A percentile compares a stretch with the other conserved stretches of the same genome.
phyloP scores from a whole-genome alignment of 2,329 filamentous ascomycete genomes.

The Lasiodiplodia hormozganensis region DNA sequence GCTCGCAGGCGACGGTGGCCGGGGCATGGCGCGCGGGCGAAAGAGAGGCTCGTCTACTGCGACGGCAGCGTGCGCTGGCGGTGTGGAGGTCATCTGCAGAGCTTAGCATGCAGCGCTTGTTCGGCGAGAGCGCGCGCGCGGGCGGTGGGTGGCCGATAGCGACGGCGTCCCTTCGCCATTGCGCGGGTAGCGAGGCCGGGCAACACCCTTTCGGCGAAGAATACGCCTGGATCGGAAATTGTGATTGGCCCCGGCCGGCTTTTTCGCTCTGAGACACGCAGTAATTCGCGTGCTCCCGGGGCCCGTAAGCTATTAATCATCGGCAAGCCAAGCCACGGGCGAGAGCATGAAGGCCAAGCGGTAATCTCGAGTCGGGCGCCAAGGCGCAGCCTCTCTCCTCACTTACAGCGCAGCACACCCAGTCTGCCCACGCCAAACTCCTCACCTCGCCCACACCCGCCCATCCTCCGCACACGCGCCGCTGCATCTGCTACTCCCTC shows the following conservation, averaged over 20 bases:
- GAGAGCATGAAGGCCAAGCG: slow-evolving; percentile 20
- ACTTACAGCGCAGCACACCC: slow-evolving; percentile 21
- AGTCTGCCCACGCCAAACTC: slow-evolving; percentile 19
- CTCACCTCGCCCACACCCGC: slow-evolving; percentile 24
- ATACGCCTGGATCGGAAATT: slow-evolving; percentile 20
- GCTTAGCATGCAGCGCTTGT: slow-evolving; percentile 2
- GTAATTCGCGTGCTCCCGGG: slow-evolving; percentile 18
- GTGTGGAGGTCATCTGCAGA: slow-evolving; percentile 8
- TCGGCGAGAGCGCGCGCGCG: slow-evolving; percentile 1
- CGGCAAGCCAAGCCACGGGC: slow-evolving; percentile 27
- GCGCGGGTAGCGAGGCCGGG: slow-evolving; percentile 17
- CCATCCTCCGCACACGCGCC: slow-evolving; percentile 21
- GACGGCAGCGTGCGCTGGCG: neutral
- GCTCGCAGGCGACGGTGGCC: slow-evolving; percentile 3
- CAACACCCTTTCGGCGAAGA: slow-evolving; percentile 17
- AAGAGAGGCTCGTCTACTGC: neutral
- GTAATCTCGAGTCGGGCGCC: slow-evolving; percentile 30
- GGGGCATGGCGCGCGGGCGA: neutral
- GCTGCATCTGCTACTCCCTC: slow-evolving; percentile 27
- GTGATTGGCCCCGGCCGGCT: slow-evolving; percentile 12
- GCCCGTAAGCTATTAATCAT: slow-evolving; percentile 29
- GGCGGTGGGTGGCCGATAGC: neutral
- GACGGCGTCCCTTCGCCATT: slow-evolving; percentile 6
- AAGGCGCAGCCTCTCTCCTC: slow-evolving; percentile 26
- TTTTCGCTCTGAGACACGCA: slow-evolving; percentile 24